Base-by-base conservation (phyloP, 768 basidiomycete genomes). In the Mycena albidolilacea region DNA sequence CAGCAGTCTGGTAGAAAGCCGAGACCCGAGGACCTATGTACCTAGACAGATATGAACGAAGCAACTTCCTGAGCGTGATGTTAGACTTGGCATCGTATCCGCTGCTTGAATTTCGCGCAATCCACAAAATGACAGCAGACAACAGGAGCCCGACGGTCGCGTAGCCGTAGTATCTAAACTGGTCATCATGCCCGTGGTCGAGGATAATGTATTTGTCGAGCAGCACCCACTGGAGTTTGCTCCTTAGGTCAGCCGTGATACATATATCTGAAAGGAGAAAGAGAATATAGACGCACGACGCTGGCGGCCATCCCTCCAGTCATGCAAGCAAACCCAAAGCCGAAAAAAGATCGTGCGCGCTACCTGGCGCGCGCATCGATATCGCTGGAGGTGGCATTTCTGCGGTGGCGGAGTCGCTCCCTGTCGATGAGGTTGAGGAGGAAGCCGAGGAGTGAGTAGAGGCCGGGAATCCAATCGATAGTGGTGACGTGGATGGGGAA, bases 301-400 rank as follows among this genome's bases (percentile, higher is more conserved):
- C 96, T 97, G 62, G 97, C 98, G n/a, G 97, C 98, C 57, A 99
- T 80, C 0, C 98, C 98, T 8, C 98, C 97, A 1, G 98, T 97
- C 96, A 99, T 97, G 55, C 98, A 81, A 0, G 97, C 97, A 78
- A 99, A 98, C 1, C 97, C 97, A 71, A 98, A 88, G 82, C 99
- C 99, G 73, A 99, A 81, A 79, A 97, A 91, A 75, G 97, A 83
- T 41, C 97, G 85, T 7, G 97, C 97, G 74, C 95, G 87, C 96
- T 96, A 97, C 17, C 98, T 96, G 5, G 95, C 93, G 1, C 91
- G 85, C 0, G 95, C 87, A 77, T 30, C 30, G 1, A 30, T 30
- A 30, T 96, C 94, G 5, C 94, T 94, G 78, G 92, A 95, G 0
- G 30, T 21, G 7, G 93, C 95, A 11, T 95, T 92, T 0, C 93